Percentiles rank a stretch among this genome's conserved stretches.
These are phyloP conservation scores for Primulina eburnea DNA, from an alignment of 257 asterid species.

Conservation along the genomic window DNA sequence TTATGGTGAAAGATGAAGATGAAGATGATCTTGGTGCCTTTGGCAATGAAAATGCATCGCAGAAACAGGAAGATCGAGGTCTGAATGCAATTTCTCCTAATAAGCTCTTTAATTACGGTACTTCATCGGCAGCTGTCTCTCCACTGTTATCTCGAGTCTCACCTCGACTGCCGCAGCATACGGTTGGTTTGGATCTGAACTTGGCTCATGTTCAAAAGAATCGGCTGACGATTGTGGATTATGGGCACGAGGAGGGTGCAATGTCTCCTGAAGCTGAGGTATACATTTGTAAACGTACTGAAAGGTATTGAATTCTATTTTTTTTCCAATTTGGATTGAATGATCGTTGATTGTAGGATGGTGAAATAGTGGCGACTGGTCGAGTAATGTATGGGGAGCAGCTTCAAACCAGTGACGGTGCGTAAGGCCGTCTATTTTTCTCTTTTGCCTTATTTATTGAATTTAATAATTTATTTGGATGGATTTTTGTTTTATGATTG, in stretches of 20 bases:
- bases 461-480: conserved; percentile 5
- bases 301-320: neutral
- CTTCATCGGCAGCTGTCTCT: conserved; percentile 41
- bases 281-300: neutral
- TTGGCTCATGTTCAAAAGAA: conserved; percentile 35
- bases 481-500: conserved; percentile 5
- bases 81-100: conserved; percentile 32
- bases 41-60: conserved; percentile 30
- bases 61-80: conserved; percentile 34
- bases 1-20: conserved; percentile 24
- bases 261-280: conserved; percentile 96
- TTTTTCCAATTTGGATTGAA: conserved; percentile 9
- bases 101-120: conserved; percentile 29
- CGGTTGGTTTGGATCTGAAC: conserved; percentile 27
- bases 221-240: conserved; percentile 63
- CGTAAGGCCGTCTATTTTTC: conserved; percentile 19
- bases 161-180: conserved; percentile 35
- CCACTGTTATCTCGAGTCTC: conserved; percentile 41
- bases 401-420: conserved; percentile 59
- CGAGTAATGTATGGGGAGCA: conserved; percentile 54
- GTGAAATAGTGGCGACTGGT: conserved; percentile 54
- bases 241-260: conserved; percentile 83
- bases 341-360: conserved; percentile 54
- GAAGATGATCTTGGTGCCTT: conserved; percentile 27
- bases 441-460: neutral